Evolutionary conservation across 768 basidiomycete genomes (phyloP).

Genomic region (Brasilioporus rufonigricans): DNA sequence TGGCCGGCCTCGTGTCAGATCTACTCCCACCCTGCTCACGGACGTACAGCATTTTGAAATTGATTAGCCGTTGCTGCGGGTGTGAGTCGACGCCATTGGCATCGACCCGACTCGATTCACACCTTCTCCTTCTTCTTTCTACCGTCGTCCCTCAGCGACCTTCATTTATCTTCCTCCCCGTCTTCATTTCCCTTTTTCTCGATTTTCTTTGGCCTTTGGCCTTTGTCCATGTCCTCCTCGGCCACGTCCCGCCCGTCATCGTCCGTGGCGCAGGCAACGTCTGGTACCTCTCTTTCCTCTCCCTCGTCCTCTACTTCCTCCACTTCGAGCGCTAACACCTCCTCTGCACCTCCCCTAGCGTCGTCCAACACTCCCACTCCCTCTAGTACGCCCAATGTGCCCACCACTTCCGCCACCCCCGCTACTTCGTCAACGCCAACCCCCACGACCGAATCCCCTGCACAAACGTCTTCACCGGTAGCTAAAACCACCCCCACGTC

Average conservation of each 20-base stretch:
- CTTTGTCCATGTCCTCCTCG: slow-evolving; percentile 21
- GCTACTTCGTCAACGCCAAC: slow-evolving; percentile 1
- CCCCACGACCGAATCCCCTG: neutral
- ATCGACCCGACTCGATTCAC: neutral
- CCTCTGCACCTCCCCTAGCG: slow-evolving; percentile 10
- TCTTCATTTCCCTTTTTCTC: neutral
- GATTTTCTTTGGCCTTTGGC: neutral
- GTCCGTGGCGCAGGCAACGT: neutral
- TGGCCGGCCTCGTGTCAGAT: neutral
- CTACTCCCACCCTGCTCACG: neutral
- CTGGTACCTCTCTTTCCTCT: slow-evolving; percentile 23
- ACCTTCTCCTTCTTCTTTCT: no score
- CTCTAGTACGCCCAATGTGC: neutral
- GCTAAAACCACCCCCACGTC: neutral
- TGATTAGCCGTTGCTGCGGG: neutral
- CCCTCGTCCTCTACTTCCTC: neutral
- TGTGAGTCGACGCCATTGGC: neutral
- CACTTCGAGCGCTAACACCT: slow-evolving; percentile 11
- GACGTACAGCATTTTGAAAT: slow-evolving; percentile 1
- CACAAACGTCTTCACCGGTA: neutral
- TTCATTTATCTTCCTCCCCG: neutral
- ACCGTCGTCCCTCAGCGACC: neutral
- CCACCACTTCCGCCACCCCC: slow-evolving; percentile 5
- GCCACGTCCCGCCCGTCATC: neutral
- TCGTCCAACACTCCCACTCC: neutral